Evolutionary conservation across 176 grass and related monocot genomes (phyloP).

Genomic region (Avena eriantha): DNA sequence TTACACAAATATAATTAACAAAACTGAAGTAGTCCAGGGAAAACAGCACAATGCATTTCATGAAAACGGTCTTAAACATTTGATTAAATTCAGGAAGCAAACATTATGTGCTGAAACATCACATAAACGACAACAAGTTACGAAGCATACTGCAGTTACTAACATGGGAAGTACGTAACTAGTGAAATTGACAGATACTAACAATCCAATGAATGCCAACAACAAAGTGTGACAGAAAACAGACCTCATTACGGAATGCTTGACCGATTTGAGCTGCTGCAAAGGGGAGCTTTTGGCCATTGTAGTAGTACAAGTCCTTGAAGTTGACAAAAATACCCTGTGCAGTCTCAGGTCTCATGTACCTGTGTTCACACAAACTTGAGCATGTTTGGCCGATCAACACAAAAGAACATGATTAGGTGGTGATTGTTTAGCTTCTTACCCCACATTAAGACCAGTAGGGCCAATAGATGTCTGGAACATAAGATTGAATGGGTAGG

Average conservation of each 20-base stretch:
- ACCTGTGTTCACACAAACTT: conserved; percentile 49
- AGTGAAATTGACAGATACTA: neutral
- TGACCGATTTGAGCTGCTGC: conserved; percentile 81
- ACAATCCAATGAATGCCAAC: neutral
- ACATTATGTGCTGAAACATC: neutral
- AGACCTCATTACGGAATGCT: conserved; percentile 83
- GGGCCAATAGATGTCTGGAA: conserved; percentile 90
- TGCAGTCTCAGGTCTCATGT: conserved; percentile 88
- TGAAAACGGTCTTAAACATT: neutral
- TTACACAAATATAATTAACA: neutral
- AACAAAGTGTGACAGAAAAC: neutral
- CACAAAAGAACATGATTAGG: conserved; percentile 9
- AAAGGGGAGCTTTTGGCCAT: conserved; percentile 85
- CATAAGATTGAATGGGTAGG: conserved; percentile 93
- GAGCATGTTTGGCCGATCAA: neutral
- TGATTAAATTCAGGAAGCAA: conserved; percentile 17
- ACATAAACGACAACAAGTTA: neutral
- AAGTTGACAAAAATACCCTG: conserved; percentile 96
- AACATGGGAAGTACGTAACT: neutral
- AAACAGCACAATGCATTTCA: neutral
- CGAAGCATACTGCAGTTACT: neutral
- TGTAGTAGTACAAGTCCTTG: conserved; percentile 87
- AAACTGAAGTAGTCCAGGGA: neutral
- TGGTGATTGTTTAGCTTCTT: conserved; percentile 38
- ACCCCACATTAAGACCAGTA: conserved; percentile 75